Evolutionary conservation across 805 yeast species (phyloP).

Genomic region (Candida tammaniensis): DNA sequence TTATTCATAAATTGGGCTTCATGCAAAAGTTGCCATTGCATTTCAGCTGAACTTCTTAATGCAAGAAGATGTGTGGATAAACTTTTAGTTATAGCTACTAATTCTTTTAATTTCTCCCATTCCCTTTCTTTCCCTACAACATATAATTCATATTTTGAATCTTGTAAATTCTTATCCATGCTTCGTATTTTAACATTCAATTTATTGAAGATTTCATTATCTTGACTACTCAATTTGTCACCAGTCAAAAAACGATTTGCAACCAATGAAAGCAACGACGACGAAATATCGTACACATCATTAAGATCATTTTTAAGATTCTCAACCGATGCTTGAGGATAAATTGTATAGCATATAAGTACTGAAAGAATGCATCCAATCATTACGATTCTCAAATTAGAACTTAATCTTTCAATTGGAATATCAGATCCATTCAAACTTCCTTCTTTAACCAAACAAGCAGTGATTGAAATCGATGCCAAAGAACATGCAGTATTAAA

Average conservation of each 20-base stretch:
- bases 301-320: constrained; percentile 46
- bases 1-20: constrained; percentile 12
- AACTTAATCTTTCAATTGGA: constrained; percentile 51
- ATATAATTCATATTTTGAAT: constrained; percentile 60
- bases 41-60: constrained; percentile 62
- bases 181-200: constrained; percentile 39
- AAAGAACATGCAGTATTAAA: constrained; percentile 81
- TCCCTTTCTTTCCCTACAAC: constrained; percentile 55
- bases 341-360: constrained; percentile 56
- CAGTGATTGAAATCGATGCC: constrained; percentile 67
- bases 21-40: constrained; percentile 56
- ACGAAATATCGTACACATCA: constrained; percentile 50
- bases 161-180: constrained; percentile 47
- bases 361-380: constrained; percentile 61
- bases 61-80: constrained; percentile 64
- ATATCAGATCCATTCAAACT: constrained; percentile 55
- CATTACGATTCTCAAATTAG: constrained; percentile 55
- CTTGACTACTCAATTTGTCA: constrained; percentile 40
- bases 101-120: constrained; percentile 39
- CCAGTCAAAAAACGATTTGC: constrained; percentile 51
- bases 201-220: constrained; percentile 30
- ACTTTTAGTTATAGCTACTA: constrained; percentile 52
- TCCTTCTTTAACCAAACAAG: constrained; percentile 74
- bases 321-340: constrained; percentile 59
- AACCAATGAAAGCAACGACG: constrained; percentile 45